These are phyloP conservation scores for Penicillium herquei DNA, from an alignment of 495 filamentous ascomycete species.

Conservation along the genomic window DNA sequence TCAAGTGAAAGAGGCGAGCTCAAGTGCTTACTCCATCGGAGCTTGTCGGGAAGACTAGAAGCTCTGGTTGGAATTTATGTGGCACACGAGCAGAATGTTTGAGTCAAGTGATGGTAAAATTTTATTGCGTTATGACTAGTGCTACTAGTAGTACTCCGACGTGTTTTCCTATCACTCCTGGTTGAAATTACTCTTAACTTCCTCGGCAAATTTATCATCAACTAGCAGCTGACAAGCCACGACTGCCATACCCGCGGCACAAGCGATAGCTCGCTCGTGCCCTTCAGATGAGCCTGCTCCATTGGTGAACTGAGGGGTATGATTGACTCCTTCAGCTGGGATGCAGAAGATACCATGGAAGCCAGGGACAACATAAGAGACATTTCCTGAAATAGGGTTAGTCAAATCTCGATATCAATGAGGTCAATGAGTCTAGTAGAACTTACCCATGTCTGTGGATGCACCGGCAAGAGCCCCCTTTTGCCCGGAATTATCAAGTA, in stretches of 20 bases:
- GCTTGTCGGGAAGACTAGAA: too few relatives aligned
- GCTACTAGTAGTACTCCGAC: too few relatives aligned
- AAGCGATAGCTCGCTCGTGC: slow-evolving; percentile 43
- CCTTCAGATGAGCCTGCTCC: slow-evolving; percentile 53
- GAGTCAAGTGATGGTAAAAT: too few relatives aligned
- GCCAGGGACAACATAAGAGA: slow-evolving; percentile 55
- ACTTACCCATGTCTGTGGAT: slow-evolving; percentile 42
- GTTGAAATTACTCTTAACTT: slow-evolving; percentile 30
- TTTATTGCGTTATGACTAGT: too few relatives aligned
- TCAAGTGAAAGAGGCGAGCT: too few relatives aligned
- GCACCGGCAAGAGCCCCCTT: slow-evolving; percentile 23
- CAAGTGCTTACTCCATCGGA: too few relatives aligned
- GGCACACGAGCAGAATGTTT: too few relatives aligned
- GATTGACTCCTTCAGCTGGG: slow-evolving; percentile 49
- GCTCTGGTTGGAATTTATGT: too few relatives aligned
- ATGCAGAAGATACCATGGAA: slow-evolving; percentile 60
- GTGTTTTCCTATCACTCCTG: slow-evolving; percentile 5
- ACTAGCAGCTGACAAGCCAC: slow-evolving; percentile 50
- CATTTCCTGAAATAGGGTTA: slow-evolving; percentile 46
- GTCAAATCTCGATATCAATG: neutral
- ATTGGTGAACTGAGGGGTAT: slow-evolving; percentile 54
- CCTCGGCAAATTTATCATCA: slow-evolving; percentile 39
- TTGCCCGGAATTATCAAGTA: slow-evolving; percentile 43
- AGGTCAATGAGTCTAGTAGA: slow-evolving; percentile 1
- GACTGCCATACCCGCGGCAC: slow-evolving; percentile 58